Conservation (phyloP, 306 rosid genomes). For the Gastrolobium villosum region DNA sequence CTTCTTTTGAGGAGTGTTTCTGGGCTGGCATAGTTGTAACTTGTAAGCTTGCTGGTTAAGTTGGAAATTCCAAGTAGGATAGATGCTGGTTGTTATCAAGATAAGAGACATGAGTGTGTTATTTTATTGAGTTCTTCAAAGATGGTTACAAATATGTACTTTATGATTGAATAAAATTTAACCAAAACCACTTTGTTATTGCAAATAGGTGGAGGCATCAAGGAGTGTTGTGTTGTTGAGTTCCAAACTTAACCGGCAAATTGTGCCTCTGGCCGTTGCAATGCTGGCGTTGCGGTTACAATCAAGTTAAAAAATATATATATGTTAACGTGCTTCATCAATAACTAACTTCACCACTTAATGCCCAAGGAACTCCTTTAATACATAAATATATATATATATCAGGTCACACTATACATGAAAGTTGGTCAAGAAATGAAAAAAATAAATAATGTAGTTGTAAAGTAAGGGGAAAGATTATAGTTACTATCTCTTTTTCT, state of each 20-base stretch:
- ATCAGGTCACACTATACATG: constrained; percentile 1
- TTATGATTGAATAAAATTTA: constrained; percentile 39
- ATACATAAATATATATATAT: background rate
- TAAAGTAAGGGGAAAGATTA: too few relatives aligned
- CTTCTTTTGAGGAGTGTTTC: constrained; percentile 61
- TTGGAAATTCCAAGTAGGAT: constrained; percentile 53
- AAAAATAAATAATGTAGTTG: background rate
- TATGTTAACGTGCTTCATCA: background rate
- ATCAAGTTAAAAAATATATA: constrained; percentile 21
- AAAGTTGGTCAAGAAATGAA: constrained; percentile 4
- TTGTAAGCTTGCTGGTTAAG: constrained; percentile 47
- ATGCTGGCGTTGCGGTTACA: constrained; percentile 57
- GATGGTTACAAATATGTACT: constrained; percentile 50
- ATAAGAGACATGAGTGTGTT: constrained; percentile 54
- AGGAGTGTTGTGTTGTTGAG: constrained; percentile 35
- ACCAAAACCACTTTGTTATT: constrained; percentile 26
- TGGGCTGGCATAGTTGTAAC: constrained; percentile 55
- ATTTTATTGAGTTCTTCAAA: constrained; percentile 53
- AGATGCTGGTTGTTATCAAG: constrained; percentile 54
- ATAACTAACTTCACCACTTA: constrained; percentile 30
- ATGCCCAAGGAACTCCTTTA: constrained; percentile 7
- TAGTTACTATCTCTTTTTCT: too few relatives aligned
- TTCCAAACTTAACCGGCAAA: constrained; percentile 55
- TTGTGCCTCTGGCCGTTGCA: constrained; percentile 55
- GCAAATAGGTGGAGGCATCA: constrained; percentile 43